These are phyloP conservation scores for Auricularia auricula-judae DNA, from an alignment of 768 basidiomycete genomes.

Conservation along the genomic window DNA sequence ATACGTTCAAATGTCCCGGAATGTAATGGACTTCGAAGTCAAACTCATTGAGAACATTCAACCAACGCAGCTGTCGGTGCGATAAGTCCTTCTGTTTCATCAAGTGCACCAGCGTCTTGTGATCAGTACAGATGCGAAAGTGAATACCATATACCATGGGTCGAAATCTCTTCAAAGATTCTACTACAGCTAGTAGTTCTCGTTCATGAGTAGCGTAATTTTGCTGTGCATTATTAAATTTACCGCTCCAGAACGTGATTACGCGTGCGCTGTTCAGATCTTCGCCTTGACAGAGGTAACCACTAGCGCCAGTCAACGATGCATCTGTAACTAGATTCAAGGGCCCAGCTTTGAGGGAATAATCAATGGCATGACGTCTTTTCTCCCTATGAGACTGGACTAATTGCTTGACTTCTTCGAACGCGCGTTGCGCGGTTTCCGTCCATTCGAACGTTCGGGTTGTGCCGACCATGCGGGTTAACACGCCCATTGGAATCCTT, in stretches of 20 bases:
- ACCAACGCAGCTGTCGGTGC: constrained; percentile 24
- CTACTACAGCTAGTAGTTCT: constrained; percentile 27
- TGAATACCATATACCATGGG: constrained; percentile 12
- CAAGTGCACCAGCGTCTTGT: constrained; percentile 20
- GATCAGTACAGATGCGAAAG: constrained; percentile 23
- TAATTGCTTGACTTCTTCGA: constrained; percentile 24
- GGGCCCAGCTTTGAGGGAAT: background rate
- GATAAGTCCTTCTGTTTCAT: constrained; percentile 24
- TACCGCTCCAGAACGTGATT: background rate
- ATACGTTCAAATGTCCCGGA: constrained; percentile 19
- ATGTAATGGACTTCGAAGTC: constrained; percentile 22
- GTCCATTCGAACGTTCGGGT: constrained; percentile 19
- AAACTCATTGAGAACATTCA: constrained; percentile 21
- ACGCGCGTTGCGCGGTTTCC: constrained; percentile 22
- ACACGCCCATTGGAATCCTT: constrained; percentile 27
- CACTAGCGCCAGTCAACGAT: background rate
- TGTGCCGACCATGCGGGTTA: constrained; percentile 14
- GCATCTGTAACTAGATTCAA: background rate
- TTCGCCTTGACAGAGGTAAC: background rate
- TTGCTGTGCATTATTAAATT: constrained; percentile 1
- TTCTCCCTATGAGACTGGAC: constrained; percentile 16
- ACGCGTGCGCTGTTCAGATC: background rate
- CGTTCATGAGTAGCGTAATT: constrained; percentile 30
- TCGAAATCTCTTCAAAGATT: constrained; percentile 18
- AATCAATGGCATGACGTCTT: constrained; percentile 10